These are phyloP conservation scores for Tylopilus felleus DNA, from an alignment of 768 basidiomycete species.

Conservation along the genomic window DNA sequence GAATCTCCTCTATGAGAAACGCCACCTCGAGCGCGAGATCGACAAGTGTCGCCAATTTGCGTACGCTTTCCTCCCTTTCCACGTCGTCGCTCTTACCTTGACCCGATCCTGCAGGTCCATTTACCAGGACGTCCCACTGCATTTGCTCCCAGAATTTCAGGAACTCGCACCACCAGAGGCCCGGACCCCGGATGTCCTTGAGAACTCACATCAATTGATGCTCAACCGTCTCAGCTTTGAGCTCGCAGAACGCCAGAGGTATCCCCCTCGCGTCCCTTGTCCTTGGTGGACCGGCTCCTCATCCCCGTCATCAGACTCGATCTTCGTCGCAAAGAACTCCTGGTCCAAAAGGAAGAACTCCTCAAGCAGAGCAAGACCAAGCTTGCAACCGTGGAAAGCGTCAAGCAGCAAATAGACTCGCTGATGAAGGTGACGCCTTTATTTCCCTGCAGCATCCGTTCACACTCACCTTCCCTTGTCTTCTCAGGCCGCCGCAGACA, in stretches of 20 bases:
- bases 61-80: conserved; percentile 37
- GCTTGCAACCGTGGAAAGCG: conserved; percentile 65
- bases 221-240: conserved; percentile 85
- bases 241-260: conserved; percentile 86
- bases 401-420: conserved; percentile 74
- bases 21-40: conserved; percentile 88
- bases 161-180: conserved; percentile 66
- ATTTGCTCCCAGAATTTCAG: conserved; percentile 65
- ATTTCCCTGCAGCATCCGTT: conserved; percentile 3
- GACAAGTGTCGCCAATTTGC: conserved; percentile 91
- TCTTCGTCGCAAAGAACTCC: conserved; percentile 62
- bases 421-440: conserved; percentile 59
- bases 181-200: conserved; percentile 55
- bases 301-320: conserved; percentile 54
- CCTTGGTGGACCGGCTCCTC: conserved; percentile 1
- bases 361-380: conserved; percentile 79
- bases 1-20: conserved; percentile 85
- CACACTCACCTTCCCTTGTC: conserved; percentile 11
- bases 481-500: conserved; percentile 61
- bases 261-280: conserved; percentile 13
- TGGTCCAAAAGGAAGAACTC: conserved; percentile 70
- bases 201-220: conserved; percentile 81
- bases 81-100: neutral
- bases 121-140: conserved; percentile 82
- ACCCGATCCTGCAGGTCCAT: conserved; percentile 54